A percentile compares a stretch with the other conserved stretches of the same genome.
These are phyloP conservation scores for Ophiocordyceps camponoti-saundersi DNA, from an alignment of 2,329 filamentous ascomycete genomes.

Conservation along the genomic window DNA sequence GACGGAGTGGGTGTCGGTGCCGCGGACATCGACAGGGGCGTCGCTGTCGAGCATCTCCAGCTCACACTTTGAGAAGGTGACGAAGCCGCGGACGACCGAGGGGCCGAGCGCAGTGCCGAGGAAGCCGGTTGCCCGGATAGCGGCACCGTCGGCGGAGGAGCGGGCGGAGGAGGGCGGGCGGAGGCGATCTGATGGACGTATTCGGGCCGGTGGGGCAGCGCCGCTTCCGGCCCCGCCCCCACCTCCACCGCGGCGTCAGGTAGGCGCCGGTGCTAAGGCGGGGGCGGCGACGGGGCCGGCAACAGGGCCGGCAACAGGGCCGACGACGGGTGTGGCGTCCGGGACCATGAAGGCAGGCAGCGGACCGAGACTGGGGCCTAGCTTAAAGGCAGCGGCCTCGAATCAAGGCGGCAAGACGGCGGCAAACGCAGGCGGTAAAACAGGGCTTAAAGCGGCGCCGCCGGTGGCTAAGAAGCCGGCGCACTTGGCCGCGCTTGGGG, in stretches of 20 bases:
- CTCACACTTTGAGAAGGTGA: constrained; percentile 41
- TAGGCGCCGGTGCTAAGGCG: constrained; percentile 12
- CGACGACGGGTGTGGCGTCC: no score
- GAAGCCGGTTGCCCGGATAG: neutral
- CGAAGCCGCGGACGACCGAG: constrained; percentile 8
- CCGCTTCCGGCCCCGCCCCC: constrained; percentile 21
- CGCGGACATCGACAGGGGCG: constrained; percentile 33
- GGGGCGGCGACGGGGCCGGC: constrained; percentile 4
- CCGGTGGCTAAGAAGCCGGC: constrained; percentile 47
- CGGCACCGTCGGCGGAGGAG: neutral
- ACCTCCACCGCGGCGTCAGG: constrained; percentile 25
- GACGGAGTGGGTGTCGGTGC: constrained; percentile 66
- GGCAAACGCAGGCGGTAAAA: neutral
- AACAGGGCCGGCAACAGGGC: neutral
- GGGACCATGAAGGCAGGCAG: neutral
- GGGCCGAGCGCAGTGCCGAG: neutral
- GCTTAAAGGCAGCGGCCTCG: neutral
- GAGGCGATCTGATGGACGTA: constrained; percentile 1
- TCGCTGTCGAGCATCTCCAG: constrained; percentile 40
- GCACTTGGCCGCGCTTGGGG: constrained; percentile 20
- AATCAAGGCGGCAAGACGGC: no score
- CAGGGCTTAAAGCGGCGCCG: constrained; percentile 17
- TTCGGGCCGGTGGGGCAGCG: constrained; percentile 9
- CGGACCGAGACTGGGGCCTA: neutral
- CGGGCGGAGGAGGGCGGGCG: neutral